These are phyloP conservation scores for Fraxinus excelsior DNA, from an alignment of 257 asterid species.

Conservation along the genomic window DNA sequence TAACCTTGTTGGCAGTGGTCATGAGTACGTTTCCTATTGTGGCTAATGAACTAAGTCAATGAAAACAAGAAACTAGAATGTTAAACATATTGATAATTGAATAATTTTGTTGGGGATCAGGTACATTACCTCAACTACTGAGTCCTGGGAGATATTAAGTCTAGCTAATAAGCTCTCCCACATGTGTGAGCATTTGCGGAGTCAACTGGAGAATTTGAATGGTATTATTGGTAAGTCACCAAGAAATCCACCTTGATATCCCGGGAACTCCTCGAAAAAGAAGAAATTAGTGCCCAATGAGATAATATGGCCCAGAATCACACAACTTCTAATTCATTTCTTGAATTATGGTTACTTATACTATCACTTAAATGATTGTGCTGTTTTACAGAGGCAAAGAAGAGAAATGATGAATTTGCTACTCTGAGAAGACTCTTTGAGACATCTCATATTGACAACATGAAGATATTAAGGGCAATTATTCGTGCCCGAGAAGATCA, in stretches of 20 bases:
- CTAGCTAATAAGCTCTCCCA: too few relatives aligned
- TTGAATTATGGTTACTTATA: background rate
- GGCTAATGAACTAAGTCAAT: background rate
- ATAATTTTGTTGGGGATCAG: conserved; percentile 31
- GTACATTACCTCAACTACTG: conserved; percentile 47
- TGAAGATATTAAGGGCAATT: conserved; percentile 47
- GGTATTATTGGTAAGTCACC: conserved; percentile 45
- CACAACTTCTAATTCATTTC: background rate
- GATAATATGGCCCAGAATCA: background rate
- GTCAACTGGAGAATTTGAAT: conserved; percentile 31
- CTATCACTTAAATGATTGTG: background rate
- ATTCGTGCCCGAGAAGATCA: conserved; percentile 44
- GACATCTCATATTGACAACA: too few relatives aligned
- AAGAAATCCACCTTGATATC: background rate
- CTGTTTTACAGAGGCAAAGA: conserved; percentile 34
- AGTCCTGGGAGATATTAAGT: conserved; percentile 58
- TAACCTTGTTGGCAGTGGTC: conserved; percentile 70
- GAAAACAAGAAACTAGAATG: background rate
- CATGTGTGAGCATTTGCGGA: conserved; percentile 51
- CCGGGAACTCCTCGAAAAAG: too few relatives aligned
- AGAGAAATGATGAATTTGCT: conserved; percentile 34
- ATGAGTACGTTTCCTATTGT: conserved; percentile 53
- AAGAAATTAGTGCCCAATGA: background rate
- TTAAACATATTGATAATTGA: background rate
- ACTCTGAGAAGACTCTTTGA: conserved; percentile 48